A percentile compares a stretch with the other conserved stretches of the same genome.
Evolutionary conservation across 1,139 yeast species (phyloP).

Genomic region (Arxiozyma slooffiae): DNA sequence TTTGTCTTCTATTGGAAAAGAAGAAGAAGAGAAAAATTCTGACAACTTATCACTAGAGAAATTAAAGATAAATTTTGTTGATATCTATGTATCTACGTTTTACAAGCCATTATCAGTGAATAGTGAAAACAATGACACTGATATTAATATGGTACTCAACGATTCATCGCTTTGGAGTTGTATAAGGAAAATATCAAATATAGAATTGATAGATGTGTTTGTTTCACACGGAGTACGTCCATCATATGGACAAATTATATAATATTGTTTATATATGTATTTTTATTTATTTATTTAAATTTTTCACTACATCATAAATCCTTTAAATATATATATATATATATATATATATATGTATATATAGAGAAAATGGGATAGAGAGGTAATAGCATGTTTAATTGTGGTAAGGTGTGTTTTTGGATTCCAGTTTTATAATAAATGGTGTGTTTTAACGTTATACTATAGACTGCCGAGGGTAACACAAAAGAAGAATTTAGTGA

Average conservation of each 20-base stretch:
- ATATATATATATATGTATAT: too few relatives aligned
- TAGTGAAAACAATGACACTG: background rate
- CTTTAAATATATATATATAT: too few relatives aligned
- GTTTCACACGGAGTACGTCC: constrained; percentile 2
- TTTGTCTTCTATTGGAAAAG: background rate
- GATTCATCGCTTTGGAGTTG: constrained; percentile 2
- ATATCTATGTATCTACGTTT: background rate
- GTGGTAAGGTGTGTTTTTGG: too few relatives aligned
- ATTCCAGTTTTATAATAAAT: too few relatives aligned
- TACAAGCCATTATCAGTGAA: background rate
- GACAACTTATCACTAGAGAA: background rate
- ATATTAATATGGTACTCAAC: background rate
- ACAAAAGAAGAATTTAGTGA: too few relatives aligned
- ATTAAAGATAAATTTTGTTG: constrained; percentile 1
- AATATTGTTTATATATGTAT: background rate
- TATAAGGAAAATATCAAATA: constrained; percentile 3
- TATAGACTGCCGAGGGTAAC: too few relatives aligned
- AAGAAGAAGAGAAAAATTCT: background rate
- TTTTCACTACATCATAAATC: background rate
- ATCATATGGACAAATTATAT: background rate
- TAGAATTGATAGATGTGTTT: constrained; percentile 5
- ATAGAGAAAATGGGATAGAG: background rate
- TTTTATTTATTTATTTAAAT: background rate
- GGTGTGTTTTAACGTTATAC: too few relatives aligned
- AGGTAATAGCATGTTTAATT: too few relatives aligned